These are phyloP conservation scores for Phytophthora citrophthora DNA, from an alignment of 352 stramenopile species.

Conservation along the genomic window DNA sequence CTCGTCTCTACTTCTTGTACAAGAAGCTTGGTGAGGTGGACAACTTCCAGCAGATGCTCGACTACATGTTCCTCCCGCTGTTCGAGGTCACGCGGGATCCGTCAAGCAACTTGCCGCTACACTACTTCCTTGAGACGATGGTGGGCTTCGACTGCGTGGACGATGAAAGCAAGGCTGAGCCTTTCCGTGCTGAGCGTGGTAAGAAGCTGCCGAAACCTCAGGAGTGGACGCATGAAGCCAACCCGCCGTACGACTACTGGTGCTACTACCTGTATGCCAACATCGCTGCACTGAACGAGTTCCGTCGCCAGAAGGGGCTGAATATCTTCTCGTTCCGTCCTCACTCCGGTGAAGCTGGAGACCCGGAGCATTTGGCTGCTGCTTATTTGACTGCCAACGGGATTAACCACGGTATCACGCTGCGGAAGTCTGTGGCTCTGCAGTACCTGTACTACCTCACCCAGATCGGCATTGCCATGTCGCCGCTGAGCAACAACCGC, in stretches of 20 bases:
- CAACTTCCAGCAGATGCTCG: slow-evolving; percentile 98
- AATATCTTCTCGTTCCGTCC: slow-evolving; percentile 97
- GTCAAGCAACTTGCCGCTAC: slow-evolving; percentile 89
- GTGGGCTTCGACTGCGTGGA: slow-evolving; percentile 99
- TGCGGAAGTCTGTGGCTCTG: slow-evolving; percentile 96
- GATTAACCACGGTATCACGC: slow-evolving; percentile 99
- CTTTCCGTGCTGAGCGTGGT: slow-evolving; percentile 77
- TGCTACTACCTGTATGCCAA: slow-evolving; percentile 99
- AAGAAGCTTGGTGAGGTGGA: slow-evolving; percentile 91
- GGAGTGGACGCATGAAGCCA: slow-evolving; percentile 90
- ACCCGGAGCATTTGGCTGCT: slow-evolving; percentile 96
- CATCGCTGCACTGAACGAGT: slow-evolving; percentile 95
- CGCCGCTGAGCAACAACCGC: slow-evolving; percentile 95
- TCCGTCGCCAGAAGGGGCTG: slow-evolving; percentile 89
- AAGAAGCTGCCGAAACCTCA: slow-evolving; percentile 80
- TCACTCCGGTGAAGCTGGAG: slow-evolving; percentile 97
- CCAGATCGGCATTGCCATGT: slow-evolving; percentile 96
- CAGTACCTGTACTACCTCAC: slow-evolving; percentile 99
- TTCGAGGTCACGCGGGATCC: slow-evolving; percentile 98
- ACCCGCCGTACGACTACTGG: slow-evolving; percentile 96
- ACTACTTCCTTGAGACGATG: slow-evolving; percentile 94
- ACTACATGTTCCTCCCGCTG: slow-evolving; percentile 98
- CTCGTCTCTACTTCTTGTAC: slow-evolving; percentile 97
- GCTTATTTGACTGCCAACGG: slow-evolving; percentile 90
- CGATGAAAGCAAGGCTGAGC: slow-evolving; percentile 96